phyloP scores from a whole-genome alignment of 129 eudicot species.

The Flaveria trinervia region DNA sequence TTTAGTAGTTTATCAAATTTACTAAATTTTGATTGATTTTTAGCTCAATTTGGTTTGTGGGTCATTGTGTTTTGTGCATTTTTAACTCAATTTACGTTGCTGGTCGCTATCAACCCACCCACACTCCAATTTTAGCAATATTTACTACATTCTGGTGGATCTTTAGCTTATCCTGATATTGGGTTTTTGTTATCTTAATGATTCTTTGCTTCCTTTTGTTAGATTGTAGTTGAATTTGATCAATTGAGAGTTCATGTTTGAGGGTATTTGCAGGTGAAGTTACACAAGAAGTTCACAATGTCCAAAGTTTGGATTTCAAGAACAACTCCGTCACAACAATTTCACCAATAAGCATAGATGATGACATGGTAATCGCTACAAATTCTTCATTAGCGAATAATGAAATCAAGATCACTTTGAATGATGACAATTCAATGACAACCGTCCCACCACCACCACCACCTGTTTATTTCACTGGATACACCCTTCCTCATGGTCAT shows the following conservation, averaged over 20 bases:
- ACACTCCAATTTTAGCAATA: not conserved
- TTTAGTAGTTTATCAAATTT: not conserved
- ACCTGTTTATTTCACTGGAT: conserved; percentile 58
- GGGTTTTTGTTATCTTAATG: not conserved
- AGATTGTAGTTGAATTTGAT: not conserved
- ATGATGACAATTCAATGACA: conserved; percentile 18
- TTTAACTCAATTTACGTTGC: not conserved
- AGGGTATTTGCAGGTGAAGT: conserved; percentile 59
- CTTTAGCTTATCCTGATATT: not conserved
- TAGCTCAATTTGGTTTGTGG: conserved; percentile 19
- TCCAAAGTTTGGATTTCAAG: conserved; percentile 40
- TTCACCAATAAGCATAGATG: conserved; percentile 21
- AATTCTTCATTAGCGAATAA: conserved; percentile 23
- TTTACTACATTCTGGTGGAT: not conserved
- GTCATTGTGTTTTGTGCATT: not conserved
- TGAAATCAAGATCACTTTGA: conserved; percentile 26
- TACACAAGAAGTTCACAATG: conserved; percentile 37
- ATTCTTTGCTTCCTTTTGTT: not conserved
- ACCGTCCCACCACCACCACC: conserved; percentile 46
- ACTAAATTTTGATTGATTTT: not conserved
- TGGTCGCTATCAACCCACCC: not conserved
- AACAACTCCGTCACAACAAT: conserved; percentile 25
- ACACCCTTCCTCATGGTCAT: conserved; percentile 83
- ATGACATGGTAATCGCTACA: not conserved
- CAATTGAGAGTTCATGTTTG: conserved; percentile 5